Conservation (phyloP, 73 alveolate species). For the Blepharisma stoltei region DNA sequence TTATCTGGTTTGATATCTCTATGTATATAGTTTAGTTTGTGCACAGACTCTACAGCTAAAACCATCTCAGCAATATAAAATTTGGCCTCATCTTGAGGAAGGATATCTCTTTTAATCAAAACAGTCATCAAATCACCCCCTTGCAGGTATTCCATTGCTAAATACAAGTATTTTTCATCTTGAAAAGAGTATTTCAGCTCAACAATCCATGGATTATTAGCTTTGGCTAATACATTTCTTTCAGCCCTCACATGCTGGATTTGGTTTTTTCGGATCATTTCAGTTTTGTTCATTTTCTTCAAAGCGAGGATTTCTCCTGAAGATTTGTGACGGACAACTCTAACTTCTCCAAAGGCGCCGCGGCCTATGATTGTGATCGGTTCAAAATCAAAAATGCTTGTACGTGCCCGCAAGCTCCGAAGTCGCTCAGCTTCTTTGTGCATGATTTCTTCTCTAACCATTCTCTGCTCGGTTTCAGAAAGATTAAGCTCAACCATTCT, state of each 20-base stretch:
- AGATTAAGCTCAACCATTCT: no score
- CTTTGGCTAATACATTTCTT: conserved; percentile 69
- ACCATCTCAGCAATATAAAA: conserved; percentile 78
- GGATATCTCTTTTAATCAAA: conserved; percentile 78
- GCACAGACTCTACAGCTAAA: conserved; percentile 82
- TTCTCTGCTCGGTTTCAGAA: no score
- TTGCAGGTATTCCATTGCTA: conserved; percentile 52
- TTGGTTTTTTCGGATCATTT: conserved; percentile 62
- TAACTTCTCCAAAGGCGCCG: conserved; percentile 88
- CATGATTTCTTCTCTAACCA: no score
- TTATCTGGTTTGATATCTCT: conserved; percentile 86
- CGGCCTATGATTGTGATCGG: conserved; percentile 70
- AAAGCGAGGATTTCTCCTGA: conserved; percentile 48
- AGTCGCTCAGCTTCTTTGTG: no score
- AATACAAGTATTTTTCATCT: conserved; percentile 48
- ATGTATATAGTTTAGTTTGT: conserved; percentile 76
- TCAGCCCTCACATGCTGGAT: conserved; percentile 65
- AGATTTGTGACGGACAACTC: conserved; percentile 51
- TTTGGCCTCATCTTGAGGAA: conserved; percentile 77
- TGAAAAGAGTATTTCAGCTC: conserved; percentile 46
- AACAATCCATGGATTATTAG: conserved; percentile 52
- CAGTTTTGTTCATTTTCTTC: conserved; percentile 63
- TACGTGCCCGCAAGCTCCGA: no score
- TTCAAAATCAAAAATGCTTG: conserved; percentile 43
- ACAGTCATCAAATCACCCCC: conserved; percentile 73